phyloP scores from a whole-genome alignment of 306 rosid species.

The Mimosa bimucronata region DNA sequence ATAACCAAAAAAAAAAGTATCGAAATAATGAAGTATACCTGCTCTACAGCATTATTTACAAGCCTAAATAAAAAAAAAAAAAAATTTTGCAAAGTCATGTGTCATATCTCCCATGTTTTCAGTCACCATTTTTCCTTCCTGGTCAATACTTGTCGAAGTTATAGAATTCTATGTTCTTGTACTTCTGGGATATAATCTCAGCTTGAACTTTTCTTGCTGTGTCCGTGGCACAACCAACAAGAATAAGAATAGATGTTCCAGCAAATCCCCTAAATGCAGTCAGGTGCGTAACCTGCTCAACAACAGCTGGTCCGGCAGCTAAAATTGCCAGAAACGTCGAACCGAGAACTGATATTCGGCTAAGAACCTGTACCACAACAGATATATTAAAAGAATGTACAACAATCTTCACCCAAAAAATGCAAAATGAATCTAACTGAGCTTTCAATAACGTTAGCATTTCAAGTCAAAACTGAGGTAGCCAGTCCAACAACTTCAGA shows the following conservation, averaged over 20 bases:
- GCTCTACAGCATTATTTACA: constrained; percentile 50
- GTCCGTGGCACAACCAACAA: constrained; percentile 95
- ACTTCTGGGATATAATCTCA: constrained; percentile 91
- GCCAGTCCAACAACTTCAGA: not conserved
- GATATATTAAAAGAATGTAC: constrained; percentile 24
- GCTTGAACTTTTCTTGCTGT: constrained; percentile 96
- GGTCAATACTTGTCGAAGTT: constrained; percentile 72
- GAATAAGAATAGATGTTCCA: constrained; percentile 95
- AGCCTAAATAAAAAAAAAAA: constrained; percentile 36
- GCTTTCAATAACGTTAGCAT: not conserved
- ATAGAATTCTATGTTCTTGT: constrained; percentile 90
- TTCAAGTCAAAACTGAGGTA: constrained; percentile 21
- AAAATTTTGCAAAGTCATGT: not conserved
- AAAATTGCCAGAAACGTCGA: constrained; percentile 86
- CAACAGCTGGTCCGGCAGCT: constrained; percentile 90
- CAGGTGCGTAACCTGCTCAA: constrained; percentile 86
- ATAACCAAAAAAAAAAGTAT: not conserved
- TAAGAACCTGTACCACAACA: constrained; percentile 65
- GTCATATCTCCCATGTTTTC: constrained; percentile 17
- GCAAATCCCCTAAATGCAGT: constrained; percentile 96
- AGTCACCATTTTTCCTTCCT: constrained; percentile 21
- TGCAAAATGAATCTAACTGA: constrained; percentile 18
- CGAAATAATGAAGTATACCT: not conserved
- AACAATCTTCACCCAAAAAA: not conserved
- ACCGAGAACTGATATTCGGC: constrained; percentile 96